phyloP scores from a whole-genome alignment of 1,139 yeast species.

The Hansenula anomala region DNA sequence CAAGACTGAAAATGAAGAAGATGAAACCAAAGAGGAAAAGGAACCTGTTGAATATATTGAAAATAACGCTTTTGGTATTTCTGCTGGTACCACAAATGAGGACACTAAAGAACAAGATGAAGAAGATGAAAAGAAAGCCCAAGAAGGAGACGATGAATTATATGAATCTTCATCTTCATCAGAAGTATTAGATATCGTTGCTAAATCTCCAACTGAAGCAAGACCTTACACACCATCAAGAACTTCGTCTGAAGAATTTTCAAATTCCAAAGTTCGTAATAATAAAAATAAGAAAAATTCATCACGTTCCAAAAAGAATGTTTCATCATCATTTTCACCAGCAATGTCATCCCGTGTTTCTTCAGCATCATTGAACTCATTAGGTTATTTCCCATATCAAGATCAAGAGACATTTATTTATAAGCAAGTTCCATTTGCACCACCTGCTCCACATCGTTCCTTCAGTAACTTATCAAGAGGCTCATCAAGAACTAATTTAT shows the following conservation, averaged over 20 bases:
- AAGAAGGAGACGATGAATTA: not conserved
- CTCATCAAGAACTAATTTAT: slow-evolving; percentile 2
- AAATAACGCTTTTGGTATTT: slow-evolving; percentile 15
- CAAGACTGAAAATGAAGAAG: slow-evolving; percentile 2
- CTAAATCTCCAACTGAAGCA: not conserved
- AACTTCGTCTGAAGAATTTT: not conserved
- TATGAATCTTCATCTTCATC: not conserved
- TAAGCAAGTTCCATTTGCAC: slow-evolving; percentile 10
- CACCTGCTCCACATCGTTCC: slow-evolving; percentile 6
- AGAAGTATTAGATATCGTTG: not conserved
- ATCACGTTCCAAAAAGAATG: not conserved
- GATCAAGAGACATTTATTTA: slow-evolving; percentile 6
- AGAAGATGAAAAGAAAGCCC: not conserved
- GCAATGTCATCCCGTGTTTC: slow-evolving; percentile 14
- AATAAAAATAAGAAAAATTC: not conserved
- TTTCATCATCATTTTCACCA: not conserved
- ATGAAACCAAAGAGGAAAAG: not conserved
- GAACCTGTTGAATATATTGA: not conserved
- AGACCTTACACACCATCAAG: not conserved
- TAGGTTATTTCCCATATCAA: slow-evolving; percentile 6
- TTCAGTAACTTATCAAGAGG: slow-evolving; percentile 1
- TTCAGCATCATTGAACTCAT: slow-evolving; percentile 13
- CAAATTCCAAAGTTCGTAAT: not conserved
- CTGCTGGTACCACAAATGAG: slow-evolving; percentile 1
- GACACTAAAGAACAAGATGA: not conserved